Base-by-base conservation (phyloP, 2,329 filamentous ascomycete genomes). In the Apiospora marii region DNA sequence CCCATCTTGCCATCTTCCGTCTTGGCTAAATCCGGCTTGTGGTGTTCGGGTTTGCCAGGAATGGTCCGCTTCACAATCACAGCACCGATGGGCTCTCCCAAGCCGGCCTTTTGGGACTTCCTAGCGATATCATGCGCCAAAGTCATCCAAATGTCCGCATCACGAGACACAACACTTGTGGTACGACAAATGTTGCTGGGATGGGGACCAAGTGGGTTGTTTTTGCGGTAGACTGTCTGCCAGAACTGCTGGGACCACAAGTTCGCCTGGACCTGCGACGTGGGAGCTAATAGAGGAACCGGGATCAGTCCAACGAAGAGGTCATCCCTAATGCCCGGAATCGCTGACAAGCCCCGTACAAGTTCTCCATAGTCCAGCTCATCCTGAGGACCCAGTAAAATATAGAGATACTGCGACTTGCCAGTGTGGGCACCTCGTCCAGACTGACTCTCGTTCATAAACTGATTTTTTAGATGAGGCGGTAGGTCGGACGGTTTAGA, bases 191-290 rank as follows among this genome's bases (percentile, higher is more conserved):
- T 90, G 79, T 93, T 89, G 78, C 91, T 90, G 74, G 94, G 94
- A 79, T 97, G 94, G 24, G 94, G 94, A 4, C 94, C 94, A 73
- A 95, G 93, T 2, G 94, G 94, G 79, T 96, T 96, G 76, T 93
- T 95, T 84, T 95, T 95, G 75, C 94, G 92, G 83, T 96, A 97
- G 68, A 95, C 90, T 1, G 92, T 93, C 16, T 94, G 94, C 94
- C 94, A 97, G 81, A 94, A 96, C 76, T 92, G 87, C 46, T 89
- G 85, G 37, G 91, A 92, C 93, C 93, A 96, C 80, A 90, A 85
- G 37, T 89, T 89, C 12, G 94, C 93, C 81, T 96, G 93, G 51
- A 92, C 87, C 76, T 92, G 89, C 4, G 93, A 95, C 6, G 92
- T 94, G 1, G 94, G 94, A 34, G 93, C 88, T 64, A 94, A 84